phyloP scores from a whole-genome alignment of 176 grass and related monocot genomes.

The Eremochloa ophiuroides region DNA sequence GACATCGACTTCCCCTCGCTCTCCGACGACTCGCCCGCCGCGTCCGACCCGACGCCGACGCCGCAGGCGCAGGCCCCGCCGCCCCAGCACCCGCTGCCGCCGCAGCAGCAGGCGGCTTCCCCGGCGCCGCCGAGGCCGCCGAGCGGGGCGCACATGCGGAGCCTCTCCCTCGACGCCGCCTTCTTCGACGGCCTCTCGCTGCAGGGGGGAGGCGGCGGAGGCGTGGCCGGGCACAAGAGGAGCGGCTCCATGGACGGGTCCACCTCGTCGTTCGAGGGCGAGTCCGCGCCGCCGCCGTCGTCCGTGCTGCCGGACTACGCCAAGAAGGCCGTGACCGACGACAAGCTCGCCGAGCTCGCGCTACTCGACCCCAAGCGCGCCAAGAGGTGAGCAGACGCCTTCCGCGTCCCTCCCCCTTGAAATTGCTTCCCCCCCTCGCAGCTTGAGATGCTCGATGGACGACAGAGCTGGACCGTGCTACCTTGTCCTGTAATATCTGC shows the following conservation, averaged over 20 bases:
- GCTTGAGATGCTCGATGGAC: neutral
- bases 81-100: neutral
- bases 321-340: constrained; percentile 82
- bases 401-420: neutral
- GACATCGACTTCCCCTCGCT: constrained; percentile 93
- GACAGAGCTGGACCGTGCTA: neutral
- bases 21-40: constrained; percentile 70
- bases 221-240: constrained; percentile 52
- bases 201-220: constrained; percentile 30
- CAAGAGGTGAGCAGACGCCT: constrained; percentile 48
- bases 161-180: constrained; percentile 85
- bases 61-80: neutral
- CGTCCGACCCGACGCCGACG: constrained; percentile 40
- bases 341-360: constrained; percentile 73
- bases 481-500: neutral
- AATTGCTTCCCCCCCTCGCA: neutral
- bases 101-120: neutral
- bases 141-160: constrained; percentile 47
- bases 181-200: constrained; percentile 79
- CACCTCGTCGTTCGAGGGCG: constrained; percentile 65
- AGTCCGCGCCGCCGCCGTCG: constrained; percentile 42
- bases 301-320: constrained; percentile 55
- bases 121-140: constrained; percentile 20
- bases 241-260: constrained; percentile 85
- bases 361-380: constrained; percentile 90